Evolutionary conservation across 345 rosid genomes (phyloP).

Genomic region (Corchorus olitorius): DNA sequence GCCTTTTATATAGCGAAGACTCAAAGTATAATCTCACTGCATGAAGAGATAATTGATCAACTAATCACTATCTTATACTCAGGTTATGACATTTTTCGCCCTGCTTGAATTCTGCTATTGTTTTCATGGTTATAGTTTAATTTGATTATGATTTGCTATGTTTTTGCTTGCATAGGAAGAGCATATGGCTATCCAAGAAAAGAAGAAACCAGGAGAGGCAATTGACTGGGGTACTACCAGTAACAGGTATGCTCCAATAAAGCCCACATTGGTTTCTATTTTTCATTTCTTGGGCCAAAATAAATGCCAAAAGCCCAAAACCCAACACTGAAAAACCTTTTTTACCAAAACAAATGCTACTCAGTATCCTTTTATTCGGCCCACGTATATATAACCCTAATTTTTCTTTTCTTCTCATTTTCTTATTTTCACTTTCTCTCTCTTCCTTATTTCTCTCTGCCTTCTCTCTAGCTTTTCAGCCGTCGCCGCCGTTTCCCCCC

Average conservation of each 20-base stretch:
- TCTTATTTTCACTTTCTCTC: no score
- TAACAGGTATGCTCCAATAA: conserved; percentile 51
- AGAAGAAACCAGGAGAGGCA: conserved; percentile 64
- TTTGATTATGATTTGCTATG: not conserved
- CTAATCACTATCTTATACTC: conserved; percentile 74
- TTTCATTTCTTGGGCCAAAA: not conserved
- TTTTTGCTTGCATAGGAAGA: conserved; percentile 58
- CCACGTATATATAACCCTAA: no score
- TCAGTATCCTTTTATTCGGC: no score
- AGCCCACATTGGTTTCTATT: not conserved
- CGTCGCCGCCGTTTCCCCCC: no score
- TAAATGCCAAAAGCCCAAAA: not conserved
- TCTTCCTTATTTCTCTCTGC: no score
- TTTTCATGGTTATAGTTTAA: not conserved
- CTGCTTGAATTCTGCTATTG: not conserved
- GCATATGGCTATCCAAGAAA: conserved; percentile 61
- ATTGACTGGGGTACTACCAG: conserved; percentile 61
- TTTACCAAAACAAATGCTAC: no score
- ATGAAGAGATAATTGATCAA: conserved; percentile 77
- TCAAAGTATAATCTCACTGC: conserved; percentile 41
- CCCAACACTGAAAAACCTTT: not conserved
- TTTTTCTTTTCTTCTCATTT: no score
- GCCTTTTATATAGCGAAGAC: conserved; percentile 55
- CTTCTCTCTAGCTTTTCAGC: no score
- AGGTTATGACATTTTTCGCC: conserved; percentile 50